Evolutionary conservation across 371 early-diverging fungal genomes (phyloP), one percentile per base, ranked within the genome.

Genomic region (Circinella minor): DNA sequence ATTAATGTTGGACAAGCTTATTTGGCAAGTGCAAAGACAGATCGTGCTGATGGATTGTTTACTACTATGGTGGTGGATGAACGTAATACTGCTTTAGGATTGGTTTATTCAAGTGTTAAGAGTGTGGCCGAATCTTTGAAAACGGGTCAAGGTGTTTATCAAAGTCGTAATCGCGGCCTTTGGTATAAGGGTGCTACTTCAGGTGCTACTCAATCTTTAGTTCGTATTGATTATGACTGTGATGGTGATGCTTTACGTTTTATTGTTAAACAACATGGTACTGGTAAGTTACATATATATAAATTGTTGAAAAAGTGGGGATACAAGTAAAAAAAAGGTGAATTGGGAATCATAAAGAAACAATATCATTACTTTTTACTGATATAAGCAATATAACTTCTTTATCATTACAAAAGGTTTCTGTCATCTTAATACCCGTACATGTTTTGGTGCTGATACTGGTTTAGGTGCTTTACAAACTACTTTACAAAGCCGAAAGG

Each of bases 161-260:
- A 94, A 76, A 94, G 94, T 48, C 89, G 99, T 67, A 86, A 80
- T n/a, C 86, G 93, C 62, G 97, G 97, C 10, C 83, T 99, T 11
- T 99, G 99, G 99, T 88, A 94, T 77, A 99, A 99, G 84, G 99
- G 99, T 5, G 83, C 89, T 39, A 94, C 97, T 3, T 96, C 97
- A 0, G 98, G 98, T 49, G 93, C 97, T 17, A 93, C 93, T 8
- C 99, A 99, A 79, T 81, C 89, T 15, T 82, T 99, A 61, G 70
- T 90, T 48, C 84, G 85, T 51, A 82, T 98, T 62, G 83, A 90
- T 34, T 79, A 88, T 57, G 99, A 99, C 74, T 99, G 99, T 75
- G 99, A 98, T 83, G 74, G 82, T 14, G 99, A 99, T 76, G 88
- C 94, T 15, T 84, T 99, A 57, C 86, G 89, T 71, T 97, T 95